Base-by-base conservation (phyloP, 306 rosid genomes). In the Citrullus amarus region DNA sequence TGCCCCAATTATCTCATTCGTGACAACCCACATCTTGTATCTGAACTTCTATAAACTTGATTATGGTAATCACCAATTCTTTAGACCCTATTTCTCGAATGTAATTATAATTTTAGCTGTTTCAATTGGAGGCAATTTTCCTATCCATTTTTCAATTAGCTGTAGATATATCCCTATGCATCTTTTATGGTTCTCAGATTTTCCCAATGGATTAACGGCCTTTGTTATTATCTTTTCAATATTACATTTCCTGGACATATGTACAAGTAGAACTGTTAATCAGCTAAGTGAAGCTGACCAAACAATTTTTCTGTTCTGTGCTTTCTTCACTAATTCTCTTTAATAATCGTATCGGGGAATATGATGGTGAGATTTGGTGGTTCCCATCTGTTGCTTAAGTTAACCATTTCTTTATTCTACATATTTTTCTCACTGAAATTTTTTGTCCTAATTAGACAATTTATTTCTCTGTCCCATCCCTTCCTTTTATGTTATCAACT, bases 1-100 rank as follows among this genome's bases (percentile, higher is more conserved):
- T 84, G 99, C 99, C 63, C 99, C 99, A 34, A 79, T 92, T 85
- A 56, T 86, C 70, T 93, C 99, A 13, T 92, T 95, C 80, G 89
- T 92, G 79, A 87, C 97, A 58, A 95, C 97, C 41, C 97, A 95
- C 85, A 88, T 95, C 84, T 73, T 95, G 88, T 95, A 88, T 83
- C 93, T 95, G 80, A 95, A 95, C 84, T 88, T 86, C 88, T 95
- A 91, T 57, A 85, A 87, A 54, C 89, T 95, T 80, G 89, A 90
- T 81, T 76, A 86, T 11, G 96, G 99, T 92, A 92, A 86, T 80
- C 81, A 66, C 69, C 77, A 61, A 83, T 48, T 69, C 30, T 79
- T 58, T 54, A 9, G 51, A 39, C 79, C 17, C 7, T 46, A 6
- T 74, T 16, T 72, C 79, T 61, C 75, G 78, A 69, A 11, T 41